Percentiles rank a stretch among this genome's conserved stretches.
Conservation (phyloP, 2,329 filamentous ascomycete genomes). For the Fusarium domesticum region DNA sequence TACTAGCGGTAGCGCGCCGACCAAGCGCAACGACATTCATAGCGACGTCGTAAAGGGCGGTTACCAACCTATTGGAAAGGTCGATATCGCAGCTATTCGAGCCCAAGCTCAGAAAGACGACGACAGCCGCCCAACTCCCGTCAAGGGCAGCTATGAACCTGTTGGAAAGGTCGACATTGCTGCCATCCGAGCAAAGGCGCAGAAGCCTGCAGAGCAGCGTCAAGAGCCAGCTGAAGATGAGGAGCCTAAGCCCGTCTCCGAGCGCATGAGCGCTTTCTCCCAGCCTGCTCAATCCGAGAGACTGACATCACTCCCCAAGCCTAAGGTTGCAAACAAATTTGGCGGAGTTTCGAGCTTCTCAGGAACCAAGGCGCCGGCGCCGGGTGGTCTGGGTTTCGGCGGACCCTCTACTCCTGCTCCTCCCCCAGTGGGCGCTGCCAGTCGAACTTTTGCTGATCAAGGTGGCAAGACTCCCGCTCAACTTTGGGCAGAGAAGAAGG, state of each 20-base stretch:
- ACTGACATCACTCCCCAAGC: conserved; percentile 84
- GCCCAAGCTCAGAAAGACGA: conserved; percentile 65
- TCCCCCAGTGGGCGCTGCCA: conserved; percentile 71
- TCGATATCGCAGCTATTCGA: conserved; percentile 92
- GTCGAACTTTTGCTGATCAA: conserved; percentile 89
- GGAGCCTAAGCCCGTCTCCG: conserved; percentile 63
- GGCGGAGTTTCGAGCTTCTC: conserved; percentile 68
- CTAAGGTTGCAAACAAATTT: conserved; percentile 91
- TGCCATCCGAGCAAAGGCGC: conserved; percentile 81
- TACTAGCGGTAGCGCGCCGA: conserved; percentile 54
- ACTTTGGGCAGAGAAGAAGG: conserved; percentile 97
- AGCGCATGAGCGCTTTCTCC: conserved; percentile 71
- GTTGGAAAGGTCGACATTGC: conserved; percentile 96
- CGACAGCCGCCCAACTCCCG: conserved; percentile 77
- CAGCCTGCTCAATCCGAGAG: conserved; percentile 64
- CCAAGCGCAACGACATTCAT: conserved; percentile 42
- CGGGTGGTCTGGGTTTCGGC: conserved; percentile 64
- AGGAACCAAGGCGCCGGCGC: conserved; percentile 85
- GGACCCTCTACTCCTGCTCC: conserved; percentile 53
- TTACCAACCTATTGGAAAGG: conserved; percentile 93
- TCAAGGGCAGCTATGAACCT: conserved; percentile 93
- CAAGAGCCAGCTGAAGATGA: conserved; percentile 33
- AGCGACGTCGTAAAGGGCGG: conserved; percentile 74
- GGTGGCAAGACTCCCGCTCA: conserved; percentile 96
- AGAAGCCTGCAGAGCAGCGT: conserved; percentile 51